Conservation (phyloP, 495 filamentous ascomycete species). For the Penicillium steckii region DNA sequence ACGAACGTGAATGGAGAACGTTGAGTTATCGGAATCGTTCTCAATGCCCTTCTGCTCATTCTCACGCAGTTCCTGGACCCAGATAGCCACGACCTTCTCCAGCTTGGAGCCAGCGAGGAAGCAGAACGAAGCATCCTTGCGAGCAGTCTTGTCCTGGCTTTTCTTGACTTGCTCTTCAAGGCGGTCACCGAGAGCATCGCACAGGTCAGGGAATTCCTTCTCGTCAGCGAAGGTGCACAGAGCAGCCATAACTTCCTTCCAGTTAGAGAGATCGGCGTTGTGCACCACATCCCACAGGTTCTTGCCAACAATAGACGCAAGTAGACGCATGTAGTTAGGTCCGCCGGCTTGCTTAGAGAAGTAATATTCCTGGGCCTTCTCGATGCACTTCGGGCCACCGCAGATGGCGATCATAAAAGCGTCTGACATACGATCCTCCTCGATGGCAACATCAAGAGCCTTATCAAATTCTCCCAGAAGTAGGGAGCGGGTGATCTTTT, state of each 20-base stretch:
- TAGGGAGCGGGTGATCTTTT: conserved; percentile 80
- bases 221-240: conserved; percentile 92
- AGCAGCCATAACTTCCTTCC: conserved; percentile 95
- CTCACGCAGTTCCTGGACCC: conserved; percentile 85
- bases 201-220: conserved; percentile 92
- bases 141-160: conserved; percentile 49
- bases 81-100: conserved; percentile 93
- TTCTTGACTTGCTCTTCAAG: conserved; percentile 66
- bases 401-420: conserved; percentile 98
- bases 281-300: conserved; percentile 98
- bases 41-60: conserved; percentile 72
- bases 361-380: conserved; percentile 90
- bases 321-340: conserved; percentile 87
- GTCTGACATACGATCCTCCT: conserved; percentile 87
- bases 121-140: conserved; percentile 93
- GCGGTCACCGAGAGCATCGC: conserved; percentile 90
- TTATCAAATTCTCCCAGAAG: conserved; percentile 89
- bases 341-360: conserved; percentile 76
- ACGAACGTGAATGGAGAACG: conserved; percentile 88
- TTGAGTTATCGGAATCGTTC: conserved; percentile 64
- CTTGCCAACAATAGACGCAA: conserved; percentile 91
- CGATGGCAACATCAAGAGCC: conserved; percentile 82
- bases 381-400: conserved; percentile 88
- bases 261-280: conserved; percentile 87
- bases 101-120: conserved; percentile 93